Base-by-base conservation (phyloP, 2,329 filamentous ascomycete genomes). In the Nothopassalora personata region DNA sequence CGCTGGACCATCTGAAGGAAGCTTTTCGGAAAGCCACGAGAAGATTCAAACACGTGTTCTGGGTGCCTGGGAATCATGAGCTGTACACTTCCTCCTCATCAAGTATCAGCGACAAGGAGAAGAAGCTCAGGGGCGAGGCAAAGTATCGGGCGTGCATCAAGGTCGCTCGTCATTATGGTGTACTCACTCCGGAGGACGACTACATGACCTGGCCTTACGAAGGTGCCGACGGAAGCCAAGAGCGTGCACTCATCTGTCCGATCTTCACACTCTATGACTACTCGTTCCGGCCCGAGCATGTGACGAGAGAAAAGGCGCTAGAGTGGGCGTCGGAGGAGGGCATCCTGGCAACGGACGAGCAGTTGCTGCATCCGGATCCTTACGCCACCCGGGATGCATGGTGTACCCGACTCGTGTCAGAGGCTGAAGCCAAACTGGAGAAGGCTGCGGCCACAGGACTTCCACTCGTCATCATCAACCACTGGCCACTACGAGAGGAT, bases 191-290 rank as follows among this genome's bases (percentile, higher is more conserved):
- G 10, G 81, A 84, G 65, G 82, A 85, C 66, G 79, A 81, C 5
- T 84, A 75, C 64, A 73, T 75, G 34, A 70, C 77, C 23, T 84
- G 81, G 81, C 61, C 66, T 6, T 73, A 72, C 60, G 62, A 64
- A 23, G 64, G 66, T 36, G 60, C 64, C 3, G 75, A 82, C 4
- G 81, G 80, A n/a, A 75, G 77, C 7, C 79, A 77, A 23, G 74
- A 74, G 4, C 77, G 77, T 5, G 79, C 73, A 5, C 60, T 84
- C 39, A 76, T 85, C 45, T 80, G 79, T 33, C 82, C 80, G 33
- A 77, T 83, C 53, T 85, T 84, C 73, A 83, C 82, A 0, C 73
- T 85, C 13, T 85, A 84, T 73, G 82, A 85, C 71, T 85, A 85
- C 71, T 80, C 76, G 61, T 85, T 84, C 69, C 74, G 81, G 0